Evolutionary conservation across 257 asterid species (phyloP), one percentile per base, ranked within the genome.

Genomic region (Solanum phureja): DNA sequence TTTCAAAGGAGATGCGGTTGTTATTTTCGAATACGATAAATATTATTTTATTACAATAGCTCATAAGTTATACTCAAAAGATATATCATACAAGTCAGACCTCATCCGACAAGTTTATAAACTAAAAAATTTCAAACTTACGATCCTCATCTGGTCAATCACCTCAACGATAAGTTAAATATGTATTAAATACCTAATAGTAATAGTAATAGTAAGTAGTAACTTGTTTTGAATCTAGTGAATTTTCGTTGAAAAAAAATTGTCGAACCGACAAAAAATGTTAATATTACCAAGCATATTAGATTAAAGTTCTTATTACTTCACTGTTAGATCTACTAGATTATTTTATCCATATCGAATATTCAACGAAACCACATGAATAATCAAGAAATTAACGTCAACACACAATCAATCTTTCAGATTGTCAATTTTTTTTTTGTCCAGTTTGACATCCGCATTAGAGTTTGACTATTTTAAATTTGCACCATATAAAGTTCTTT

Each of bases 391-490:
- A 19, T 19, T 19, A 68, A 73, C 29, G 24, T 34, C 79, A 72
- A 12, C 44, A 72, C n/a, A 56, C 0, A 7, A 31, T 31, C n/a
- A 71, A 71, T 33, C 24, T 14, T 33, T 33, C 14, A 14, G 3
- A 8, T 33, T 8, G 44, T 72, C 19, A 12, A 13, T 56, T 18
- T 6, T 56, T 14, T 16, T 14, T 52, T 16, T 2, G 3, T 16
- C 9, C 9, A 2, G 0, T 52, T 2, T 4, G 0, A 52, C 7
- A 56, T 18, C 1, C 0, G 1, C 0, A 6, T 56, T 18, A 1
- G 1, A 18, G 1, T 18, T 56, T 1, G n/a, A 56, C 2, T 18
- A 56, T 56, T 52, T 18, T 6, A 16, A 18, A 52, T 6, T 52
- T 18, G 1, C 0, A 5, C 19, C 0, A 6, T 12, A 12, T 14